These are phyloP conservation scores for Gentiana macrophylla DNA, from an alignment of 257 asterid species.

Conservation along the genomic window DNA sequence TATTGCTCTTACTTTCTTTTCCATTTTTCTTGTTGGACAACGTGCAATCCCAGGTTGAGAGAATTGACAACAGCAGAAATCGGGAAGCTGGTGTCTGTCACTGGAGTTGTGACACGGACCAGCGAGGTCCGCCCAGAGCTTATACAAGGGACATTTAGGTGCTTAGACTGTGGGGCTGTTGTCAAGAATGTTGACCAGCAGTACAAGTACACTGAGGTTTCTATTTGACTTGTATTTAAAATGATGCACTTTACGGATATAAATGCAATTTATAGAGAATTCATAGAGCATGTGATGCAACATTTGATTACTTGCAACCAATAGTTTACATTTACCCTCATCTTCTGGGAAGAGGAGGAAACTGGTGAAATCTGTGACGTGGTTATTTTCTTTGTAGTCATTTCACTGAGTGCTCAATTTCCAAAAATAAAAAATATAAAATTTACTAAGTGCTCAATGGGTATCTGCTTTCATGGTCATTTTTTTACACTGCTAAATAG, in stretches of 20 bases:
- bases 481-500: too few species aligned
- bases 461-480: too few species aligned
- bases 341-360: too few species aligned
- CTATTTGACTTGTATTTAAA: not conserved
- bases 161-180: conserved; percentile 76
- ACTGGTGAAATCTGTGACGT: not conserved
- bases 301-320: not conserved
- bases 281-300: not conserved
- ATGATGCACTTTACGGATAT: not conserved
- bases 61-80: conserved; percentile 77
- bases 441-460: too few species aligned
- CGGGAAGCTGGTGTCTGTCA: conserved; percentile 83
- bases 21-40: not conserved
- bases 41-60: conserved; percentile 36
- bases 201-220: conserved; percentile 92
- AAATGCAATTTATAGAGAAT: too few species aligned
- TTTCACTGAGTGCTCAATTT: too few species aligned
- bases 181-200: conserved; percentile 81
- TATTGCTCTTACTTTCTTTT: not conserved
- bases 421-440: too few species aligned
- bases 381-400: too few species aligned
- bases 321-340: too few species aligned
- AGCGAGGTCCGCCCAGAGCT: conserved; percentile 98
- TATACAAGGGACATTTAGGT: conserved; percentile 78
- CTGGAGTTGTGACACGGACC: conserved; percentile 93